These are phyloP conservation scores for Ophiostoma montium DNA, from an alignment of 2,329 filamentous ascomycete genomes.

Conservation along the genomic window DNA sequence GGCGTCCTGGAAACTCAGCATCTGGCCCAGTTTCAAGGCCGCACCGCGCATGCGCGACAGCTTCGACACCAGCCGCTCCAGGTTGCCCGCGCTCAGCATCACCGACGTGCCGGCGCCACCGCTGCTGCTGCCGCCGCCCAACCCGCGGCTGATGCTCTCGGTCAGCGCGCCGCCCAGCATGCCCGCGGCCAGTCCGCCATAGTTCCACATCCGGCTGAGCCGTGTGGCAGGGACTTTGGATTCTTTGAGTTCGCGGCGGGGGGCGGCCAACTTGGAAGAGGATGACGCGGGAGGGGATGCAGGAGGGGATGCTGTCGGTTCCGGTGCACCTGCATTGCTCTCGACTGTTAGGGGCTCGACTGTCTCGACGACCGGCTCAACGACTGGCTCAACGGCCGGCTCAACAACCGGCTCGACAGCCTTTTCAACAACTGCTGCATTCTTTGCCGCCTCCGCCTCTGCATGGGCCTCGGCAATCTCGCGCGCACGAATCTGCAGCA, in stretches of 20 bases:
- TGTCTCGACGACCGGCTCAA: too few relatives aligned
- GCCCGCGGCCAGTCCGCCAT: slow-evolving; percentile 79
- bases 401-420: too few relatives aligned
- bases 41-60: slow-evolving; percentile 93
- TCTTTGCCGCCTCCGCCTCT: neutral
- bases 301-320: too few relatives aligned
- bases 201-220: slow-evolving; percentile 84
- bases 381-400: too few relatives aligned
- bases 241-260: slow-evolving; percentile 53
- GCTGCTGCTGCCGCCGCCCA: slow-evolving; percentile 49
- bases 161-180: slow-evolving; percentile 89
- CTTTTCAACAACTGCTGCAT: too few relatives aligned
- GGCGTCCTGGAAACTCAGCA: slow-evolving; percentile 95
- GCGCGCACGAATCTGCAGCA: neutral
- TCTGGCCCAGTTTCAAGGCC: slow-evolving; percentile 91
- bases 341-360: too few relatives aligned
- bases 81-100: slow-evolving; percentile 77
- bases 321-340: too few relatives aligned
- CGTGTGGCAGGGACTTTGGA: slow-evolving; percentile 83
- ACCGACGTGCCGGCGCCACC: slow-evolving; percentile 64
- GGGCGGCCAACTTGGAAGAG: too few relatives aligned
- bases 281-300: too few relatives aligned
- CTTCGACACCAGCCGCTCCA: slow-evolving; percentile 85
- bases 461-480: neutral
- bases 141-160: slow-evolving; percentile 67